A percentile compares a stretch with the other conserved stretches of the same genome.
phyloP scores from a whole-genome alignment of 257 asterid species.

The Gentiana dahurica region DNA sequence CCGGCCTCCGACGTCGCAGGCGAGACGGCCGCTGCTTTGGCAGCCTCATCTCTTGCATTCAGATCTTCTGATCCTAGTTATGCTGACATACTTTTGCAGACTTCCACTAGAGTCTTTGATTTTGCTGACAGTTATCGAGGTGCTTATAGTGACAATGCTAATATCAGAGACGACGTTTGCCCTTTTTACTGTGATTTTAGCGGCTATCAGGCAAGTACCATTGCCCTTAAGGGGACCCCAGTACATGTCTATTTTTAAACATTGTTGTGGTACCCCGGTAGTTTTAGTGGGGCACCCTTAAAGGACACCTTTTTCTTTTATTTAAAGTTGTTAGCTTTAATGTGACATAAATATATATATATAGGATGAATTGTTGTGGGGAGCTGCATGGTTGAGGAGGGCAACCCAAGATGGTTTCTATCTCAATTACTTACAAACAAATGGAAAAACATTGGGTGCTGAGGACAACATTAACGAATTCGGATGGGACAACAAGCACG shows the following conservation, averaged over 20 bases:
- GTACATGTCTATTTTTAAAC: too few relatives aligned
- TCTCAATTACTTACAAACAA: slow-evolving; percentile 65
- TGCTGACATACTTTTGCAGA: slow-evolving; percentile 52
- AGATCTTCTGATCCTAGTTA: slow-evolving; percentile 68
- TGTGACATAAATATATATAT: too few relatives aligned
- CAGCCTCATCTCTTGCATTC: slow-evolving; percentile 87
- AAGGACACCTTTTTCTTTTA: too few relatives aligned
- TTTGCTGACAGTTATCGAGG: slow-evolving; percentile 81
- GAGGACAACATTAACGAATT: slow-evolving; percentile 83
- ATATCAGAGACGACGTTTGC: slow-evolving; percentile 62
- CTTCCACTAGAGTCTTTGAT: slow-evolving; percentile 55
- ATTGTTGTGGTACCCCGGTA: too few relatives aligned
- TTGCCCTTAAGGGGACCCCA: too few relatives aligned
- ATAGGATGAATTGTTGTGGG: slow-evolving; percentile 98
- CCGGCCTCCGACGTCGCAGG: slow-evolving; percentile 98
- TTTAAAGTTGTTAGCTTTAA: too few relatives aligned
- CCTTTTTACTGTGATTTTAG: slow-evolving; percentile 93
- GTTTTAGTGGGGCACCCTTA: too few relatives aligned
- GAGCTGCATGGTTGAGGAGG: slow-evolving; percentile 91
- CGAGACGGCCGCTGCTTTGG: slow-evolving; percentile 94
- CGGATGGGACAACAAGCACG: slow-evolving; percentile 99
- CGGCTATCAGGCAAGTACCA: slow-evolving; percentile 71
- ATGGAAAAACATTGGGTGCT: slow-evolving; percentile 78
- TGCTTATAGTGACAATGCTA: slow-evolving; percentile 71
- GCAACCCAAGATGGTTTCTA: slow-evolving; percentile 65